These are phyloP conservation scores for Strobilomyces confusus DNA, from an alignment of 768 basidiomycete species.

Conservation along the genomic window DNA sequence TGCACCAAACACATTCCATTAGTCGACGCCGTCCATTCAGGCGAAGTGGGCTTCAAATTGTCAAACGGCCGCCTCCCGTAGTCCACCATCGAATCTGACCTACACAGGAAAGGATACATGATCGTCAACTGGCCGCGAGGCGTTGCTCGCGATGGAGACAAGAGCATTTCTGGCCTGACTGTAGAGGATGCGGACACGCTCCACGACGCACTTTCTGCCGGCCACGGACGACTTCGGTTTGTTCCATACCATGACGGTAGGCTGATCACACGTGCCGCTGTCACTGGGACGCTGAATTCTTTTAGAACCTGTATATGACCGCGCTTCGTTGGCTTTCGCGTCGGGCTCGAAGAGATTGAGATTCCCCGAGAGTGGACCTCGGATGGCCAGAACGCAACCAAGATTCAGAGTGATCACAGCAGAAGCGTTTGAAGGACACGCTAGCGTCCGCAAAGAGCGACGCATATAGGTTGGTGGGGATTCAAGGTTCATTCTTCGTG, in stretches of 20 bases:
- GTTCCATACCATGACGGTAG: neutral
- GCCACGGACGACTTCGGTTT: neutral
- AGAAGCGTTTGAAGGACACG: too few species aligned
- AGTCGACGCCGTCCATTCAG: neutral
- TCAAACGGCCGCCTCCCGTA: neutral
- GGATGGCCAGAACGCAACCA: too few species aligned
- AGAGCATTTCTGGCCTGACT: neutral
- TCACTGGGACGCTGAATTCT: neutral
- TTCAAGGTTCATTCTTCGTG: too few species aligned
- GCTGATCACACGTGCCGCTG: neutral
- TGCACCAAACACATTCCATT: neutral
- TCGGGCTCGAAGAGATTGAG: too few species aligned
- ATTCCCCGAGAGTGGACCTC: too few species aligned
- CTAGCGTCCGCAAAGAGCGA: too few species aligned
- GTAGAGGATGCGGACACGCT: constrained; percentile 8
- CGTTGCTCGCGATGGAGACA: neutral
- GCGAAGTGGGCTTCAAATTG: neutral
- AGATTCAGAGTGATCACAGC: too few species aligned
- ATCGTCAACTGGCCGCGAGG: constrained; percentile 7
- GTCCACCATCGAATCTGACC: constrained; percentile 2
- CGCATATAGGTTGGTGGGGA: too few species aligned
- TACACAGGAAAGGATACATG: neutral
- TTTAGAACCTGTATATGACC: neutral
- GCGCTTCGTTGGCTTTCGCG: too few species aligned
- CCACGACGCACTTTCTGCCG: constrained; percentile 2